Evolutionary conservation across 2,329 filamentous ascomycete genomes (phyloP), one percentile per base, ranked within the genome.

Genomic region (Penicillium sp.): DNA sequence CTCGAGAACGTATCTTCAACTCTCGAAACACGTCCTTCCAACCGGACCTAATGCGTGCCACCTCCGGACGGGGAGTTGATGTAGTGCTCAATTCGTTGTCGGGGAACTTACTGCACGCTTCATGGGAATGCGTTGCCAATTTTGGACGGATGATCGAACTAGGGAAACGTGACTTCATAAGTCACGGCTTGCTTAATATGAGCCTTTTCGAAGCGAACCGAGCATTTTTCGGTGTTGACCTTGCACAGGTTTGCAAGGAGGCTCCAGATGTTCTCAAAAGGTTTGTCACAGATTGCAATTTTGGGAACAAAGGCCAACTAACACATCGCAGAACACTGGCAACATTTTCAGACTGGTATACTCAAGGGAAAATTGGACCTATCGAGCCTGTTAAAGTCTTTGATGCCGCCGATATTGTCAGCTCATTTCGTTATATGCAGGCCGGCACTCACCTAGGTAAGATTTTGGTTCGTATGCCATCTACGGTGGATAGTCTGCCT

Each of bases 51-150:
- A 50, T 59, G 53, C 22, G 28, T 1, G 52, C 38, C 17, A 63
- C 63, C 0, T 22, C 19, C 4, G 59, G 55, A 4, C 40, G 40
- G 5, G 65, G 66, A 2, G 62, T 68, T 0, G 61, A 69, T 31
- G n/a, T 69, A 1, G 62, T 69, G 5, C 49, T 70, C 1, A 68
- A 68, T 41, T 63, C 63, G 0, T 30, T 67, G 5, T 42, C 64
- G 2, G 67, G 66, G 0, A 56, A 64, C 14, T 53, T 66, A 19
- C 48, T 70, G 0, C 57, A 59, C 11, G 64, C 64, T 4, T 64
- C 64, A 0, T 70, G 68, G 68, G 33, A 59, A 33, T 69, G 65
- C 31, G 64, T 69, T 8, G 67, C 68, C 0, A 51, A 59, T 5
- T 63, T 63, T 33, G 68, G 68, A 0, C 62, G 54, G 6, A 58